Conservation (phyloP, 2,329 filamentous ascomycete genomes). For the Drechslerella dactyloides region DNA sequence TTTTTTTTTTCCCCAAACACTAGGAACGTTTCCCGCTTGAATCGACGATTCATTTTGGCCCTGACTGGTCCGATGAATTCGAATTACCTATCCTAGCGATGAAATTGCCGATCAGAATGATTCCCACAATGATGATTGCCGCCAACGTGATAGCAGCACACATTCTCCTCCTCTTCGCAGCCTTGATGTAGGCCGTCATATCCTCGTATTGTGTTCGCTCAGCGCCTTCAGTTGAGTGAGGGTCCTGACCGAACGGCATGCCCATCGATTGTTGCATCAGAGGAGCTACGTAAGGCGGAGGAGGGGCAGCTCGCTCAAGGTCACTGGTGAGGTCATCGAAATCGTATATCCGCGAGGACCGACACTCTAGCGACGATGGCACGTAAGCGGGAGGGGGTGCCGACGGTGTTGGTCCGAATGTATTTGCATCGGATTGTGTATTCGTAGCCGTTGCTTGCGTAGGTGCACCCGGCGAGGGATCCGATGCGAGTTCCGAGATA, state of each 20-base stretch:
- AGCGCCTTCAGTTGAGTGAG: conserved; percentile 11
- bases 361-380: conserved; percentile 33
- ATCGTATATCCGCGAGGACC: conserved; percentile 41
- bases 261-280: conserved; percentile 12
- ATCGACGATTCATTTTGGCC: neutral
- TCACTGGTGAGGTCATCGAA: conserved; percentile 29
- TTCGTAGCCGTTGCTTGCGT: conserved; percentile 1
- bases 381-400: conserved; percentile 45
- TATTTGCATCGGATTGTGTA: conserved; percentile 12
- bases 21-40: neutral
- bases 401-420: conserved; percentile 32
- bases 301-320: conserved; percentile 38
- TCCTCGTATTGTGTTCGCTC: conserved; percentile 27
- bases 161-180: conserved; percentile 31
- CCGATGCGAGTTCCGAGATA: conserved; percentile 9
- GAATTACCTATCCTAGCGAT: conserved; percentile 24
- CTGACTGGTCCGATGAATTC: neutral
- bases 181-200: conserved; percentile 35
- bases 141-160: conserved; percentile 35
- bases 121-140: conserved; percentile 33
- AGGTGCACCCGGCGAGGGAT: conserved; percentile 7
- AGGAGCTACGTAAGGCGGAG: conserved; percentile 37
- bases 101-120: conserved; percentile 37
- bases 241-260: conserved; percentile 1
- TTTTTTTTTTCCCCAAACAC: too few species aligned